Conservation (phyloP, 495 filamentous ascomycete genomes). For the Trichoderma erinaceum region DNA sequence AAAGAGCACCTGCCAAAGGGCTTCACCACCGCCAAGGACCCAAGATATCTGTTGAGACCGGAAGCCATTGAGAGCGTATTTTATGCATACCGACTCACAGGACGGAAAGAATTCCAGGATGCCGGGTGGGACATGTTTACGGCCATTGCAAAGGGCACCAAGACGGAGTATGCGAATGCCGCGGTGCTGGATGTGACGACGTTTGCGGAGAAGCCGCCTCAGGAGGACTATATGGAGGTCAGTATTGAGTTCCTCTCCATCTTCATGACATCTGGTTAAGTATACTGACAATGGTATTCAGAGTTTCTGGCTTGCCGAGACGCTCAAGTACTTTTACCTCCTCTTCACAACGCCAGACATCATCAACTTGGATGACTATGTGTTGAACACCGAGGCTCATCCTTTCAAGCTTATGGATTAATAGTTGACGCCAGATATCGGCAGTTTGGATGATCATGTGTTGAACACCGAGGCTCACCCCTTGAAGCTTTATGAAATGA, state of each 20-base stretch:
- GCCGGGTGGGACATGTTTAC: conserved; percentile 73
- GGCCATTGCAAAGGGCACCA: conserved; percentile 54
- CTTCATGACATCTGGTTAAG: neutral
- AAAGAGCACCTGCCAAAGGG: conserved; percentile 29
- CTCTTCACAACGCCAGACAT: conserved; percentile 62
- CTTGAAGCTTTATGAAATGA: neutral
- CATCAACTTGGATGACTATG: conserved; percentile 48
- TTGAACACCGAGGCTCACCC: too few species aligned
- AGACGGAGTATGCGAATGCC: conserved; percentile 53
- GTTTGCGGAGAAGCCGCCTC: neutral
- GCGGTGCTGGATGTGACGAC: conserved; percentile 50
- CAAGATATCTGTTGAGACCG: conserved; percentile 37
- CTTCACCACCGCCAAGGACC: conserved; percentile 22
- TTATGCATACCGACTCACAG: conserved; percentile 69
- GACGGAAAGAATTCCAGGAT: conserved; percentile 58
- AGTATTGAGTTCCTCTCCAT: neutral
- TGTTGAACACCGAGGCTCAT: conserved; percentile 64
- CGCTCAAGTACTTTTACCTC: conserved; percentile 74
- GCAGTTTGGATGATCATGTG: too few species aligned
- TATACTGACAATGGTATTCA: neutral
- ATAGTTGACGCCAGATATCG: neutral
- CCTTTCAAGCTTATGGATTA: conserved; percentile 18
- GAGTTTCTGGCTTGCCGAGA: conserved; percentile 49
- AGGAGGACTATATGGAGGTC: conserved; percentile 18
- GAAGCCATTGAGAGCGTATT: conserved; percentile 72